A percentile compares a stretch with the other conserved stretches of the same genome.
Evolutionary conservation across 2,329 filamentous ascomycete genomes (phyloP).

Genomic region (Trichophyton mentagrophytes): DNA sequence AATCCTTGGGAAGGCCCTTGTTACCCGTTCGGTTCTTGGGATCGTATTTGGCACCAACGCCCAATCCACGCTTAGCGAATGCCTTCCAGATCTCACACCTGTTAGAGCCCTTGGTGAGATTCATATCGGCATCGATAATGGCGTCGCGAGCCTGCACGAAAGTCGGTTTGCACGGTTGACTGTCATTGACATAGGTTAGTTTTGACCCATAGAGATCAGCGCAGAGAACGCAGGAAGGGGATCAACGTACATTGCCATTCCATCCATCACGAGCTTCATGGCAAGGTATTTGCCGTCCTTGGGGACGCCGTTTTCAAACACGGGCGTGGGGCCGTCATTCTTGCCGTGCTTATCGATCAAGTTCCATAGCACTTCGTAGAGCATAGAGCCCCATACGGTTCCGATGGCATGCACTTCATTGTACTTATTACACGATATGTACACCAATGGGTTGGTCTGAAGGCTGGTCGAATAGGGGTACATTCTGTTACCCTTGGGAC

Average conservation of each 20-base stretch:
- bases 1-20: neutral
- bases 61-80: slow-evolving; percentile 12
- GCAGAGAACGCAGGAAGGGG: neutral
- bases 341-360: slow-evolving; percentile 13
- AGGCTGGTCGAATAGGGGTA: slow-evolving; percentile 10
- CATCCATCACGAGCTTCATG: slow-evolving; percentile 12
- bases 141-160: slow-evolving; percentile 12
- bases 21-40: neutral
- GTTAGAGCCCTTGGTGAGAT: slow-evolving; percentile 10
- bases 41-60: neutral
- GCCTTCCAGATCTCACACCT: slow-evolving; percentile 11
- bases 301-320: slow-evolving; percentile 8
- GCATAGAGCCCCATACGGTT: slow-evolving; percentile 9
- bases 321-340: slow-evolving; percentile 8
- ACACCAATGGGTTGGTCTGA: slow-evolving; percentile 9
- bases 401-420: slow-evolving; percentile 9
- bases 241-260: slow-evolving; percentile 11
- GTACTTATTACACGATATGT: slow-evolving; percentile 5
- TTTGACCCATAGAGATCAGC: neutral
- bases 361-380: slow-evolving; percentile 12
- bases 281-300: slow-evolving; percentile 10
- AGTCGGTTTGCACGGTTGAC: slow-evolving; percentile 11
- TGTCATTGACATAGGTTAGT: neutral
- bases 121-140: slow-evolving; percentile 11
- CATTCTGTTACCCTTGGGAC: slow-evolving; percentile 5